These are phyloP conservation scores for Dactylellina haptotyla DNA, from an alignment of 2,329 filamentous ascomycete genomes.

Conservation along the genomic window DNA sequence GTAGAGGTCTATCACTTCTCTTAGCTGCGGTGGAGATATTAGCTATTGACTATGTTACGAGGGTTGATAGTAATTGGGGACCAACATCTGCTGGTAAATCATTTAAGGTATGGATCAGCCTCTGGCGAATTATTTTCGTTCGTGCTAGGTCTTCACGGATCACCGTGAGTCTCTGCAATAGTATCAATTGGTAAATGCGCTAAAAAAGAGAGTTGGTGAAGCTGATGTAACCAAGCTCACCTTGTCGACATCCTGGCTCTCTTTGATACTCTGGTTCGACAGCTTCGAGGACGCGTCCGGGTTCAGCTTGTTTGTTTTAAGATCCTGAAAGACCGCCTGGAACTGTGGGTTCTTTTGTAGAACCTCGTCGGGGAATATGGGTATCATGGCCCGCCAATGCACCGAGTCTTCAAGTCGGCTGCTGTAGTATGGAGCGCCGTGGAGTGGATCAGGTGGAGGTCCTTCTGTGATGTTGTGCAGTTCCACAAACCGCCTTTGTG, in stretches of 20 bases:
- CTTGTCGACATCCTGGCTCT: conserved; percentile 49
- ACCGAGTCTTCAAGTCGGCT: neutral
- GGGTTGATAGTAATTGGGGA: neutral
- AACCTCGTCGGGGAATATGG: conserved; percentile 55
- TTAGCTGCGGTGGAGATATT: conserved; percentile 14
- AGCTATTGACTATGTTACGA: neutral
- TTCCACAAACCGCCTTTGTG: conserved; percentile 1
- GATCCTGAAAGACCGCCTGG: conserved; percentile 55
- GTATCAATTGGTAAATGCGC: neutral
- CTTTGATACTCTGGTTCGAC: conserved; percentile 33
- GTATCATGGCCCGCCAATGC: conserved; percentile 55
- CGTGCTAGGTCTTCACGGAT: conserved; percentile 39
- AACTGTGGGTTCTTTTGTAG: conserved; percentile 57
- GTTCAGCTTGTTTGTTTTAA: conserved; percentile 56
- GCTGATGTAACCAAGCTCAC: neutral
- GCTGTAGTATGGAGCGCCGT: neutral
- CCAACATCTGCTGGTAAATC: conserved; percentile 44
- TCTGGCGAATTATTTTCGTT: conserved; percentile 41
- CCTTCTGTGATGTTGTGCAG: neutral
- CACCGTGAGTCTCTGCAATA: conserved; percentile 36
- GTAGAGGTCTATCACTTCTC: conserved; percentile 49
- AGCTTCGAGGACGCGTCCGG: conserved; percentile 53
- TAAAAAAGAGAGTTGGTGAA: neutral
- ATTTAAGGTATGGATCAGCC: conserved; percentile 33
- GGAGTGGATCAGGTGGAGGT: neutral